Evolutionary conservation across 495 filamentous ascomycete genomes (phyloP).

Genomic region (Immersiella caudata): DNA sequence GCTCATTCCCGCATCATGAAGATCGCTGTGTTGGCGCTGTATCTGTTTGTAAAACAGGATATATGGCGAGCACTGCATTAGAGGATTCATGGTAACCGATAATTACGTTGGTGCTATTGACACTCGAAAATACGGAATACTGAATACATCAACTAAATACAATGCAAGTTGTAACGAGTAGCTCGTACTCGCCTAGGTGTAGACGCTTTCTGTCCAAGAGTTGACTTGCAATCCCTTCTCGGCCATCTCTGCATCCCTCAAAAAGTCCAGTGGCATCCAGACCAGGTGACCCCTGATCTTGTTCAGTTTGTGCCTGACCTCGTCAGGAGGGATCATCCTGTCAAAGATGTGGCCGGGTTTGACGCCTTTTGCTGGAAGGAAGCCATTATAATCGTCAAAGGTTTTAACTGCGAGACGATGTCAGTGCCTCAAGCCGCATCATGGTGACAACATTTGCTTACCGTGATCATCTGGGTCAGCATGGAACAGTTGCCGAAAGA

Average conservation of each 20-base stretch:
- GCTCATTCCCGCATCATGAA: slow-evolving; percentile 14
- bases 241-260: slow-evolving; percentile 85
- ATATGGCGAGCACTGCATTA: not conserved
- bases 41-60: not conserved
- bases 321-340: slow-evolving; percentile 65
- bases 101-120: not conserved
- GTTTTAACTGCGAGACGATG: slow-evolving; percentile 61
- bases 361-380: slow-evolving; percentile 66
- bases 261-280: slow-evolving; percentile 91
- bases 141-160: not conserved
- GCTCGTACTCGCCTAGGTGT: slow-evolving; percentile 35
- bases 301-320: slow-evolving; percentile 75
- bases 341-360: slow-evolving; percentile 87
- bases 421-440: not conserved
- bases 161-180: not conserved
- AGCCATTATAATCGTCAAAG: slow-evolving; percentile 86
- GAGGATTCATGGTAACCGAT: not conserved
- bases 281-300: slow-evolving; percentile 86
- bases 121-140: not conserved
- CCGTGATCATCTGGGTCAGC: slow-evolving; percentile 88
- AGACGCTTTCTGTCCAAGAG: slow-evolving; percentile 53
- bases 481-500: slow-evolving; percentile 89
- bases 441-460: slow-evolving; percentile 32
- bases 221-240: slow-evolving; percentile 71
- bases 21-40: not conserved